A percentile compares a stretch with the other conserved stretches of the same genome.
phyloP scores from a whole-genome alignment of 305 asterid genomes.

The Solanum hybrid region DNA sequence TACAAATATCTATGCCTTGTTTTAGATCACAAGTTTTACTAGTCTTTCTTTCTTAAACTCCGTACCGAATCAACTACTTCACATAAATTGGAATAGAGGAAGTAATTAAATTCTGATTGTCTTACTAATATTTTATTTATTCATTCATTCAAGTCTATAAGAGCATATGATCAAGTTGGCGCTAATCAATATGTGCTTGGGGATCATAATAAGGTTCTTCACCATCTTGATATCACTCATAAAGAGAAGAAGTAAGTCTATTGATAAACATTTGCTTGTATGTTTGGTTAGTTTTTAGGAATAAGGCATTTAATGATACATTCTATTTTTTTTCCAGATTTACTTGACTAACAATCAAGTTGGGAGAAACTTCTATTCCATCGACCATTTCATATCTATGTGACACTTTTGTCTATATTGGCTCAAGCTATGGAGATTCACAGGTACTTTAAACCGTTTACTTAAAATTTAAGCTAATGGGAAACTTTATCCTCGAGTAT shows the following conservation, averaged over 20 bases:
- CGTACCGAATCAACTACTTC: no score
- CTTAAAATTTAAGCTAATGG: neutral
- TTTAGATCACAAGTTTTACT: no score
- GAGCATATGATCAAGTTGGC: conserved; percentile 91
- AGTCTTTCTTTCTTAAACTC: no score
- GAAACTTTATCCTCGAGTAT: neutral
- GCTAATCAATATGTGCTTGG: conserved; percentile 86
- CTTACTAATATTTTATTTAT: conserved; percentile 6
- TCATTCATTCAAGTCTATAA: conserved; percentile 45
- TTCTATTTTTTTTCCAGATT: conserved; percentile 38
- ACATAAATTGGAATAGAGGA: no score
- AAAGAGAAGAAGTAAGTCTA: conserved; percentile 74
- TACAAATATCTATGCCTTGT: no score
- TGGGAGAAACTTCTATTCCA: conserved; percentile 92
- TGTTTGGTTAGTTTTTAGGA: neutral
- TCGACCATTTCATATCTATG: conserved; percentile 91
- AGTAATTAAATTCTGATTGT: neutral
- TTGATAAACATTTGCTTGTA: neutral
- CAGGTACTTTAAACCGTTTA: conserved; percentile 38
- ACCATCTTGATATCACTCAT: conserved; percentile 77
- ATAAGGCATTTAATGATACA: neutral
- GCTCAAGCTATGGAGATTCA: conserved; percentile 95
- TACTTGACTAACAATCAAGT: conserved; percentile 65
- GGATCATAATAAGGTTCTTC: conserved; percentile 78
- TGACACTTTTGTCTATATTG: conserved; percentile 78